A percentile compares a stretch with the other conserved stretches of the same genome.
These are phyloP conservation scores for Ogataea hybrid DNA, from an alignment of 1,139 yeast genomes.

Conservation along the genomic window DNA sequence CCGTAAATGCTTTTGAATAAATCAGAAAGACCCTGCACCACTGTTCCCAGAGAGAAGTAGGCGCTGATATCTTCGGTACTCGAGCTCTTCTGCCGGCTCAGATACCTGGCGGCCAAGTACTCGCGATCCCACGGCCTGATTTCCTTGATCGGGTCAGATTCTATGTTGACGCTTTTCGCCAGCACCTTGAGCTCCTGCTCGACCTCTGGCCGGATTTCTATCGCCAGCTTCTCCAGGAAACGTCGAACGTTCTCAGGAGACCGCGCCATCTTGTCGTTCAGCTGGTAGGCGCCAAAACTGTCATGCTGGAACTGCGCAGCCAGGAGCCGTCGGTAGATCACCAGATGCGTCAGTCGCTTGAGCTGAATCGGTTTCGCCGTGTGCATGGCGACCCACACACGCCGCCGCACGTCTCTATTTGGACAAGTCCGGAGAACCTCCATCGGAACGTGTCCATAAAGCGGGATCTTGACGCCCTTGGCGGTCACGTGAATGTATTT, in stretches of 20 bases:
- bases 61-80: constrained; percentile 44
- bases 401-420: no score
- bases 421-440: no score
- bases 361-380: constrained; percentile 57
- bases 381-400: no score
- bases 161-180: constrained; percentile 22
- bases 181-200: constrained; percentile 50
- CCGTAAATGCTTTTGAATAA: constrained; percentile 74
- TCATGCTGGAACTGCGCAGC: constrained; percentile 72
- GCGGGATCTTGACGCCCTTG: no score
- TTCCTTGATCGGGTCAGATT: constrained; percentile 37
- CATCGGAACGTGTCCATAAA: no score
- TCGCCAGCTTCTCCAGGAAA: constrained; percentile 61
- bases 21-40: constrained; percentile 77
- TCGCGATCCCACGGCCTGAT: constrained; percentile 94
- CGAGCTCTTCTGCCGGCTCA: constrained; percentile 35
- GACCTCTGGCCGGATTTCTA: constrained; percentile 52
- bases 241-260: constrained; percentile 71
- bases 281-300: constrained; percentile 76
- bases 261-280: constrained; percentile 89
- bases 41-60: constrained; percentile 83
- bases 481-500: no score
- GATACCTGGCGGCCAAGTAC: constrained; percentile 45
- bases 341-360: constrained; percentile 51
- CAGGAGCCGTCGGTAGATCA: constrained; percentile 65